phyloP scores from a whole-genome alignment of 2,329 filamentous ascomycete species.

The Aureobasidium zeae region DNA sequence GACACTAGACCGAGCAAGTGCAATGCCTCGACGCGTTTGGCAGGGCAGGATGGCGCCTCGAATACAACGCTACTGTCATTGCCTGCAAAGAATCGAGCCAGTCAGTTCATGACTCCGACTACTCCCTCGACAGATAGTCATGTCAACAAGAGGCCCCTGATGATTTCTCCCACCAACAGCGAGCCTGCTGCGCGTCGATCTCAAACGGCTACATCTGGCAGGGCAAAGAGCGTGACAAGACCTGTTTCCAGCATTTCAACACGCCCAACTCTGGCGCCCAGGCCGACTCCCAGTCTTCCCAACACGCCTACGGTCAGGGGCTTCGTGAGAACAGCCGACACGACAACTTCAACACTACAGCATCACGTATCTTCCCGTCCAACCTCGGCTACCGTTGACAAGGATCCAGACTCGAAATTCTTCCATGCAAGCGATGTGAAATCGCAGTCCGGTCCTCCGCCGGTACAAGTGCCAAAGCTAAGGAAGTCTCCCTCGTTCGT shows the following conservation, averaged over 20 bases:
- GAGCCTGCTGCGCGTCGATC: slow-evolving; percentile 1
- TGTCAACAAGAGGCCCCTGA: slow-evolving; percentile 27
- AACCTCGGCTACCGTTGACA: background rate
- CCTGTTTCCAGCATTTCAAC: background rate
- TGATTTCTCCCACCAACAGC: slow-evolving; percentile 25
- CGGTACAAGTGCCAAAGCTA: slow-evolving; percentile 26
- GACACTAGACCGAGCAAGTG: slow-evolving; percentile 2
- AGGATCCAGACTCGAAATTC: slow-evolving; percentile 43
- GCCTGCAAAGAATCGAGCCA: slow-evolving; percentile 53
- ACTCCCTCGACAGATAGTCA: slow-evolving; percentile 50
- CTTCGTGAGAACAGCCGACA: slow-evolving; percentile 7
- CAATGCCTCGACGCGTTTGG: background rate
- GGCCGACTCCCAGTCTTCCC: too few relatives aligned
- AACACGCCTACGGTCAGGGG: slow-evolving; percentile 2
- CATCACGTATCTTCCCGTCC: background rate
- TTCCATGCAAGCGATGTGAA: slow-evolving; percentile 82
- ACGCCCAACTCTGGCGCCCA: too few relatives aligned
- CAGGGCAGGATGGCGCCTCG: slow-evolving; percentile 34
- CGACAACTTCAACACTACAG: background rate
- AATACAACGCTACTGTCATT: slow-evolving; percentile 75
- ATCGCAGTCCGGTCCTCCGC: slow-evolving; percentile 26
- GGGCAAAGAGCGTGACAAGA: slow-evolving; percentile 31
- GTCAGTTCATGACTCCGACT: slow-evolving; percentile 47
- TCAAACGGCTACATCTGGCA: slow-evolving; percentile 12
- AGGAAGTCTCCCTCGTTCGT: slow-evolving; percentile 43